Base-by-base conservation (phyloP, 1,284 basidiomycete genomes). In the Apiotrichum siamense region DNA sequence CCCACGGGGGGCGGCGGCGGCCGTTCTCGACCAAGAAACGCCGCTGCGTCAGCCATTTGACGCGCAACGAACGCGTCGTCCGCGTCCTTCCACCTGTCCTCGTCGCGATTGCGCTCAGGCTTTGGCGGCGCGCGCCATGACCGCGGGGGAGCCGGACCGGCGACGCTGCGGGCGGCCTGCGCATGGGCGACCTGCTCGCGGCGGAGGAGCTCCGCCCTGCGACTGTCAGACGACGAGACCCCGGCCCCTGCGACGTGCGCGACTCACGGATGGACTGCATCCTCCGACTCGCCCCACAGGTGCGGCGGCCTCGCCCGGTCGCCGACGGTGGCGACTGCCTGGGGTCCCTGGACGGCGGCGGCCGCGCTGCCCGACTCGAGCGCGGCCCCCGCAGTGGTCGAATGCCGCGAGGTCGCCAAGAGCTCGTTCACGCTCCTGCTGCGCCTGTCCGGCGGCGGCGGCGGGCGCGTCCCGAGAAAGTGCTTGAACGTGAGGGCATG, bases 401-500 rank as follows among this genome's bases (percentile, higher is more conserved):
- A 39, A 15, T 46, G 44, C 26, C 65, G 46, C 11, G 63, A 66
- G 17, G 41, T 39, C 2, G 48, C 46, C 5, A 69, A 44, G 10
- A 67, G 53, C 27, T 67, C 65, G 29, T 62, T 65, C 18, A 69
- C 63, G 18, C 52, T 59, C 29, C 50, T 52, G 23, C 55, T 51
- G 37, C 47, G 53, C 43, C 38, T 23, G 29, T n/a, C 23, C 7
- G 24, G 25, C 31, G 10, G 33, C 48, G 33, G 39, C 1, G 3
- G 23, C 20, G 44, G 40, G 57, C 39, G 61, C 56, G 40, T 55
- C 21, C 55, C 55, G 23, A 57, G 21, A 26, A 71, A 64, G 36
- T 71, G 65, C 44, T 69, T 71, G 64, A 69, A 71, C 13, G 62
- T 61, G 6, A 62, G 61, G 13, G 63, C 58, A 59, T 71, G 69